Conservation (phyloP, 2,329 filamentous ascomycete genomes). For the Trichoderma pleuroti region DNA sequence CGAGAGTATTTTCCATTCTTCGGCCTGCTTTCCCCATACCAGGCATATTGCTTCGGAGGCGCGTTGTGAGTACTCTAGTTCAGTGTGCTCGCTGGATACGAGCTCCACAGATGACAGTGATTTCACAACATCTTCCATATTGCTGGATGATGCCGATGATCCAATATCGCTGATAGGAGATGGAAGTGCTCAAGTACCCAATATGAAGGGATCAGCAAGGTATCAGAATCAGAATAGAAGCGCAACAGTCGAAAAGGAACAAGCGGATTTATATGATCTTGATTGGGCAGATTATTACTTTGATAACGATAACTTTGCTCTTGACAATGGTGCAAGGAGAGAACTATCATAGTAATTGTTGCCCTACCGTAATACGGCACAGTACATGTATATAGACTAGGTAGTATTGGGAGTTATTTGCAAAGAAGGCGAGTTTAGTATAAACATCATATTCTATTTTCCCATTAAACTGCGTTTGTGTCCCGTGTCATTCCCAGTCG, state of each 20-base stretch:
- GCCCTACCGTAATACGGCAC: background rate
- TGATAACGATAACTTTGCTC: slow-evolving; percentile 21
- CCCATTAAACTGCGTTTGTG: background rate
- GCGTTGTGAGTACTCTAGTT: background rate
- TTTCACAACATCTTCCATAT: background rate
- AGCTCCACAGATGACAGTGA: background rate
- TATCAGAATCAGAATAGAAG: background rate
- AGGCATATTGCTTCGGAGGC: background rate
- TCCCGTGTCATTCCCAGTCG: background rate
- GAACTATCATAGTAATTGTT: background rate
- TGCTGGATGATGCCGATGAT: background rate
- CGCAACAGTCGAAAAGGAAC: background rate
- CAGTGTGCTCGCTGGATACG: background rate
- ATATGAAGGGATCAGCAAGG: background rate
- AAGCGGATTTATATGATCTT: slow-evolving; percentile 25
- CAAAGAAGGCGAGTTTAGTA: background rate
- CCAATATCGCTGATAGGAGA: background rate
- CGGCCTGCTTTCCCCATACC: background rate
- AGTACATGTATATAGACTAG: background rate
- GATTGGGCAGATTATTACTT: slow-evolving; percentile 34
- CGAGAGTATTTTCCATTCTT: background rate
- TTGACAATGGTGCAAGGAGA: background rate
- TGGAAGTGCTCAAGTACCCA: background rate
- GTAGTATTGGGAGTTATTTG: background rate
- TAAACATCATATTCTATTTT: background rate